Evolutionary conservation across 176 grass and related monocot species (phyloP).

Genomic region (Phoenix roebelenii): DNA sequence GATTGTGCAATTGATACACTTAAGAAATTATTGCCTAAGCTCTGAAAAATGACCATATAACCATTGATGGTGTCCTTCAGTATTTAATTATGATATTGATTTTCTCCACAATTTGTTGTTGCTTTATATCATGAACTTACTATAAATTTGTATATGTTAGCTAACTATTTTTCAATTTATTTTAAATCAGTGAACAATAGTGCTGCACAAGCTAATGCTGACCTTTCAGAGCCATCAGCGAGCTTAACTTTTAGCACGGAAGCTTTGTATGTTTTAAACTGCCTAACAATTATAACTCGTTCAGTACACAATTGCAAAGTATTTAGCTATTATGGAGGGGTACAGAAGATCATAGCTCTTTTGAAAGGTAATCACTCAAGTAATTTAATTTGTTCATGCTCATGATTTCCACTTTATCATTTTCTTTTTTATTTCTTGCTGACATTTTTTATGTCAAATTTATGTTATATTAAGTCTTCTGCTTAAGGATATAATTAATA

Average conservation of each 20-base stretch:
- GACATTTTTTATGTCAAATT: no score
- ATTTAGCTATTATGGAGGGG: conserved; percentile 94
- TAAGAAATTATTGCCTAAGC: no score
- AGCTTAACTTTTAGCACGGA: conserved; percentile 45
- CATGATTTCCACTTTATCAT: not conserved
- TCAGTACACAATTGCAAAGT: conserved; percentile 86
- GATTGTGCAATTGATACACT: no score
- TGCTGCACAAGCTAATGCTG: conserved; percentile 36
- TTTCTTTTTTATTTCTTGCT: not conserved
- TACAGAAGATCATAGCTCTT: conserved; percentile 76
- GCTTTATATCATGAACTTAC: no score
- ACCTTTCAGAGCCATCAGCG: conserved; percentile 38
- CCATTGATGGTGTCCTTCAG: no score
- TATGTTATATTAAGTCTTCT: no score
- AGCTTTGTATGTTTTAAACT: conserved; percentile 58
- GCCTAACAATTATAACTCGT: conserved; percentile 62
- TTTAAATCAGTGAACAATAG: conserved; percentile 39
- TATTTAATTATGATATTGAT: no score
- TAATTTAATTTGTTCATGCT: no score
- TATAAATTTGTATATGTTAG: no score
- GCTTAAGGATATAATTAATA: no score
- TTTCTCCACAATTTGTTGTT: no score
- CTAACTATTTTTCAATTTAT: not conserved
- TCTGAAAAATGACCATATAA: no score
- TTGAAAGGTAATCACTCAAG: conserved; percentile 58